Evolutionary conservation across 768 basidiomycete species (phyloP), one percentile per base, ranked within the genome.

Genomic region (Floccularia luteovirens): DNA sequence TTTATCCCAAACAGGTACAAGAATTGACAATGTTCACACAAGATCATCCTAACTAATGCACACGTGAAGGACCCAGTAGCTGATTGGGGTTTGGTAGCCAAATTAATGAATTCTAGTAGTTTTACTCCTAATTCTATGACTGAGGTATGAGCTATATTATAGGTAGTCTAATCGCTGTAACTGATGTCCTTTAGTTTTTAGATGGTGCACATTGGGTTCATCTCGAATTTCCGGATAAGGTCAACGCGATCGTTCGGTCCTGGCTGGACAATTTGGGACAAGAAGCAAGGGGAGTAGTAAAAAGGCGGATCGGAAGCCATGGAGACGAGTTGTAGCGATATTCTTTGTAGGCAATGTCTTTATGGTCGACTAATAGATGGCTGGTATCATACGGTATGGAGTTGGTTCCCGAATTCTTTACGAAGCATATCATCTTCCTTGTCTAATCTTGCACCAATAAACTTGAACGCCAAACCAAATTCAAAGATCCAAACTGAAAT

Each of bases 1-100:
- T 68, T 5, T 61, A 63, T 33, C 64, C 67, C 2, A 60, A 53
- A 20, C 45, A 66, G 43, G 75, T 69, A 45, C 37, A 51, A 43
- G 25, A 21, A 21, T 27, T 39, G 3, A n/a, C 24, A 38, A 7
- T 30, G 34, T 23, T 35, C 3, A 13, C 6, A 3, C 12, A 8
- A 39, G 2, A 19, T 16, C 4, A n/a, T 28, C 30, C 31, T 5
- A 7, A 28, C 30, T n/a, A n/a, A n/a, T 25, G 14, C 23, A 6
- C 6, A 39, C 31, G 5, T 25, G 24, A 24, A 74, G 73, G 72
- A 75, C 47, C 67, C 67, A 16, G 72, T 74, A 5, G 71, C 69
- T 0, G 57, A 73, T 48, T 73, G 70, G 69, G 44, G 40, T 2
- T 6, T 50, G 4, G 59, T 54, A 0, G 47, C 61, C 3, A 48